phyloP scores from a whole-genome alignment of 2,329 filamentous ascomycete genomes.

The Myotisia sp. region DNA sequence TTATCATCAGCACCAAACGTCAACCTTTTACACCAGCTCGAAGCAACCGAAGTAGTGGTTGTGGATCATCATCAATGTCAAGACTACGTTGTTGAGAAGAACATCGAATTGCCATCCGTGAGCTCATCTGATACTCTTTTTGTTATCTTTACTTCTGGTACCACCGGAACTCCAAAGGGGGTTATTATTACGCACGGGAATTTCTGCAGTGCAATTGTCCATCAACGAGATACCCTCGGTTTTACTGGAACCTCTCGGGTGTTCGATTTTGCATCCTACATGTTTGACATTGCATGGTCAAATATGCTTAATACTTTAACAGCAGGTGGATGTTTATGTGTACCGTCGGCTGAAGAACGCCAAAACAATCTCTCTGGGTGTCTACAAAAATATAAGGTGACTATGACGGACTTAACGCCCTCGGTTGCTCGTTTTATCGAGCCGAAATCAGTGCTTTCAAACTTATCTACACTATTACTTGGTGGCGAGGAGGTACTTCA shows the following conservation, averaged over 20 bases:
- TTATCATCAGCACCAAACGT: slow-evolving; percentile 11
- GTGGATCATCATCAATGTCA: slow-evolving; percentile 1
- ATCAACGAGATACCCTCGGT: slow-evolving; percentile 39
- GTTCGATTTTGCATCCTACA: slow-evolving; percentile 33
- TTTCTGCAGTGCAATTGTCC: slow-evolving; percentile 42
- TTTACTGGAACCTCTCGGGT: slow-evolving; percentile 40
- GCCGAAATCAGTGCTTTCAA: slow-evolving; percentile 28
- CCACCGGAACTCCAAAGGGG: slow-evolving; percentile 42
- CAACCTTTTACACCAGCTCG: slow-evolving; percentile 6
- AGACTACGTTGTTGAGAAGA: slow-evolving; percentile 1
- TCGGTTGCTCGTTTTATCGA: slow-evolving; percentile 38
- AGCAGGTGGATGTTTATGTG: slow-evolving; percentile 46
- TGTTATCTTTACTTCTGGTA: slow-evolving; percentile 46
- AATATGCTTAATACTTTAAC: slow-evolving; percentile 32
- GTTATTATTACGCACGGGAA: slow-evolving; percentile 48
- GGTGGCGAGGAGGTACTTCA: slow-evolving; percentile 33
- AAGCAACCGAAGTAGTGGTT: slow-evolving; percentile 4
- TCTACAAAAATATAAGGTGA: slow-evolving; percentile 38
- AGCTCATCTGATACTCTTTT: slow-evolving; percentile 30
- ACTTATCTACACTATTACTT: slow-evolving; percentile 26
- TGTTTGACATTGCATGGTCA: slow-evolving; percentile 26
- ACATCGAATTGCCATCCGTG: slow-evolving; percentile 6
- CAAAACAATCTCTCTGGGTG: slow-evolving; percentile 36
- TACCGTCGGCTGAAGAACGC: slow-evolving; percentile 39
- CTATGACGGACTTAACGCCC: slow-evolving; percentile 46